A percentile compares a stretch with the other conserved stretches of the same genome.
Evolutionary conservation across 306 rosid genomes (phyloP).

Genomic region (Vigna trinervia): DNA sequence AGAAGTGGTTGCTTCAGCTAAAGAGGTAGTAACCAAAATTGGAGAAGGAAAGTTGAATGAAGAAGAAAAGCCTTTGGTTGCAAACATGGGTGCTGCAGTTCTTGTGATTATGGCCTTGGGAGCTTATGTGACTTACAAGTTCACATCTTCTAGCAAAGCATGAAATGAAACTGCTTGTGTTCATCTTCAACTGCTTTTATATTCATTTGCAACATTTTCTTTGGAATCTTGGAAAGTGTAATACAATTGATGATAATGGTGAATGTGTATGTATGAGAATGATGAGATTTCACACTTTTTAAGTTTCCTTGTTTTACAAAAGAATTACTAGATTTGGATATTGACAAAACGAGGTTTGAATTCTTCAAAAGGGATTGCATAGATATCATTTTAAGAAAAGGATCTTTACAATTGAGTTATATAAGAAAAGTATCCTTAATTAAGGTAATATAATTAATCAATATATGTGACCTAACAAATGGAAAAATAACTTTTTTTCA

Average conservation of each 20-base stretch:
- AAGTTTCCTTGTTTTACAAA: too few relatives aligned
- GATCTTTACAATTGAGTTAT: too few relatives aligned
- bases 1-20: slow-evolving; percentile 37
- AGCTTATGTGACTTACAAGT: slow-evolving; percentile 52
- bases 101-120: slow-evolving; percentile 64
- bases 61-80: slow-evolving; percentile 54
- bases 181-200: background rate
- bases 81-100: slow-evolving; percentile 65
- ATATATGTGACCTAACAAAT: too few relatives aligned
- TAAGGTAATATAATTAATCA: too few relatives aligned
- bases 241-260: background rate
- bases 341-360: too few relatives aligned
- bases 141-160: slow-evolving; percentile 44
- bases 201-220: background rate
- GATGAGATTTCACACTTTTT: too few relatives aligned
- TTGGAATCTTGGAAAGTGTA: background rate
- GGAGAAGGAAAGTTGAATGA: slow-evolving; percentile 47
- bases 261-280: background rate
- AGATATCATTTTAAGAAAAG: too few relatives aligned
- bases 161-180: slow-evolving; percentile 34
- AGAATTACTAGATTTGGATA: too few relatives aligned
- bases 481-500: too few relatives aligned
- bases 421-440: too few relatives aligned
- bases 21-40: slow-evolving; percentile 40
- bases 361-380: too few relatives aligned